Evolutionary conservation across 2,329 filamentous ascomycete species (phyloP), one percentile per base, ranked within the genome.

Genomic region (Rugonectria rugulosa): DNA sequence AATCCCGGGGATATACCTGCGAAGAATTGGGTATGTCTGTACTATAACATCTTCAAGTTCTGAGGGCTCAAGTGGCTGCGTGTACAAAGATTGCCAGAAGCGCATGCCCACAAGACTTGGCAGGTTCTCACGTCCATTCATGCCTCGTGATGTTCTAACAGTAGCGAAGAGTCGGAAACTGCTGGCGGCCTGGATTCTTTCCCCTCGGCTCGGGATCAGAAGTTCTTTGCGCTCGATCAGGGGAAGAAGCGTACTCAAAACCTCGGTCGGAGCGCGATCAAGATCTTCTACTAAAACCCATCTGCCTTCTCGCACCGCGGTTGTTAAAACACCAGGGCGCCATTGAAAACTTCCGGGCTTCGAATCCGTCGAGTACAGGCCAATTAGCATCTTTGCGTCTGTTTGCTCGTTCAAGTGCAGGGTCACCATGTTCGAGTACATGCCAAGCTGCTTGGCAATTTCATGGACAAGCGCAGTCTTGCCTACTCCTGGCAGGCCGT

Each of bases 261-360:
- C 91, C 73, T 99, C 95, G 62, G 91, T 94, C 5, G 96, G 95
- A 10, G 95, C 95, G 59, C 94, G 88, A 71, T 99, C 93, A 34
- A 99, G 81, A 73, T 99, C 96, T 73, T 99, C 96, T 56, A 99
- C 96, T 62, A 99, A 81, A 6, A 99, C 90, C 96, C 95, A 99
- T 68, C 94, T 85, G 14, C 95, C 96, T 78, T 99, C 94, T 68
- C 85, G 88, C 3, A 98, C 92, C 29, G 96, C 96, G 24, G 92
- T 96, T 0, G 95, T 97, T 64, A 99, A 79, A 17, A 98, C 91
- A 75, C 95, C 95, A 3, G 95, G 86, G 56, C 91, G 87, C 95
- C 95, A 99, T 45, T 86, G 85, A 71, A 99, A 99, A 9, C 91
- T 93, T 2, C 93, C 93, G 1, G 92, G 93, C 57, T 88, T 90